A percentile compares a stretch with the other conserved stretches of the same genome.
phyloP scores from a whole-genome alignment of 805 yeast genomes.

The Kuraishia hungarica region DNA sequence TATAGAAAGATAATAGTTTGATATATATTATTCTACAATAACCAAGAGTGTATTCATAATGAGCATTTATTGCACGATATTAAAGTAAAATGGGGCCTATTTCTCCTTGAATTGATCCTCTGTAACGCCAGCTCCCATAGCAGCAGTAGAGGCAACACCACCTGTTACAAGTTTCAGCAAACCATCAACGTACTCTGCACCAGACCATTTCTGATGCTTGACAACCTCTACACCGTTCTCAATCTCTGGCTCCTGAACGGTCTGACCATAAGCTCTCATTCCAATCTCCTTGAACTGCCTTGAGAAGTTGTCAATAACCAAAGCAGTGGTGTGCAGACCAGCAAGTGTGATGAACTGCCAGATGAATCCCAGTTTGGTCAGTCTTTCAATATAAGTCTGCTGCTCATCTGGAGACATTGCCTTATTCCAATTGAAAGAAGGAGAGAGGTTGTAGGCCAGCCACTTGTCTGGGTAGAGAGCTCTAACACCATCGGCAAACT shows the following conservation, averaged over 20 bases:
- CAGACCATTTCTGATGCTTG: slow-evolving; percentile 98
- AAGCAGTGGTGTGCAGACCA: slow-evolving; percentile 92
- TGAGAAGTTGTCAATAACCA: slow-evolving; percentile 82
- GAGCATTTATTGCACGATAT: not conserved
- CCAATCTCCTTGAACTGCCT: slow-evolving; percentile 72
- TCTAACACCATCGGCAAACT: slow-evolving; percentile 88
- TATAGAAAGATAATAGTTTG: too few relatives aligned
- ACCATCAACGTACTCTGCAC: slow-evolving; percentile 93
- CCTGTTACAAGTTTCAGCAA: slow-evolving; percentile 86
- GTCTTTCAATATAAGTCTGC: slow-evolving; percentile 80
- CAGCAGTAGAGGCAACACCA: slow-evolving; percentile 92
- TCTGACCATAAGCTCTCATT: slow-evolving; percentile 92
- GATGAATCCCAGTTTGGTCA: slow-evolving; percentile 83
- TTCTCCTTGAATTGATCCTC: slow-evolving; percentile 78
- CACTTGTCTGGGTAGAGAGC: slow-evolving; percentile 79
- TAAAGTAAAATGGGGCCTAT: not conserved
- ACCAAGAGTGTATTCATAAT: too few relatives aligned
- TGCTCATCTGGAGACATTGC: slow-evolving; percentile 87
- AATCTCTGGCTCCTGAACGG: slow-evolving; percentile 82
- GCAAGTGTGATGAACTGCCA: slow-evolving; percentile 98
- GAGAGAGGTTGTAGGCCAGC: slow-evolving; percentile 95
- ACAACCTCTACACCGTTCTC: slow-evolving; percentile 88
- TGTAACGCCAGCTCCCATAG: slow-evolving; percentile 98
- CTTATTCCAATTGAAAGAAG: slow-evolving; percentile 95
- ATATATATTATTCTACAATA: too few relatives aligned